These are phyloP conservation scores for Sarcomyxa edulis DNA, from an alignment of 768 basidiomycete species.

Conservation along the genomic window DNA sequence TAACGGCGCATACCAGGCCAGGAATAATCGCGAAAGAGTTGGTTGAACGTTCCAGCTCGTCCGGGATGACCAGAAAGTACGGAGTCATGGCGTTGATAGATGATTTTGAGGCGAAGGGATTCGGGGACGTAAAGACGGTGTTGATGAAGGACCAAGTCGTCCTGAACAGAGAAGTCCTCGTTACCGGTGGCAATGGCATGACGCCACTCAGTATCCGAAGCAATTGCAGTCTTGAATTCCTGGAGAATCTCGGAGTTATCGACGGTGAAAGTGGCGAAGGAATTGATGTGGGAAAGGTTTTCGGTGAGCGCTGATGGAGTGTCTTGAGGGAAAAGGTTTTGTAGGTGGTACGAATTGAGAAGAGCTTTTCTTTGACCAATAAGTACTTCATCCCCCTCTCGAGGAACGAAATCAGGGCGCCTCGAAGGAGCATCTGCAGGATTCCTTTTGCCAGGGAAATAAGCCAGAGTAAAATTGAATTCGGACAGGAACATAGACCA, in stretches of 20 bases:
- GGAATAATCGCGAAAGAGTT: slow-evolving; percentile 29
- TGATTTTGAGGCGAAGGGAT: slow-evolving; percentile 20
- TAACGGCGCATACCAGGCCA: slow-evolving; percentile 29
- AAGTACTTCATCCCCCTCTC: slow-evolving; percentile 20
- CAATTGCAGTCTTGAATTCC: slow-evolving; percentile 17
- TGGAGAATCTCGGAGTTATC: slow-evolving; percentile 21
- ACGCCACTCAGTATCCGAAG: slow-evolving; percentile 17
- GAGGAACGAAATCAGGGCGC: slow-evolving; percentile 22
- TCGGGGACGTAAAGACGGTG: slow-evolving; percentile 22
- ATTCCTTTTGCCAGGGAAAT: slow-evolving; percentile 21
- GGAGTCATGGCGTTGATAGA: slow-evolving; percentile 29
- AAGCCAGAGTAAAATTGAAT: slow-evolving; percentile 28
- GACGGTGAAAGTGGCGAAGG: slow-evolving; percentile 17
- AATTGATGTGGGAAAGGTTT: slow-evolving; percentile 24
- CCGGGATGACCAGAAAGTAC: slow-evolving; percentile 37
- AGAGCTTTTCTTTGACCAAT: slow-evolving; percentile 19
- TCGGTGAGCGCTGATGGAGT: slow-evolving; percentile 12
- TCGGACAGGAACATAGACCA: slow-evolving; percentile 40
- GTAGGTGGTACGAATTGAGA: slow-evolving; percentile 20
- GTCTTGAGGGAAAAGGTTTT: slow-evolving; percentile 17
- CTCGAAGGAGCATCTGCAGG: slow-evolving; percentile 25
- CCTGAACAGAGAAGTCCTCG: slow-evolving; percentile 13
- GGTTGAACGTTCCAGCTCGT: slow-evolving; percentile 21
- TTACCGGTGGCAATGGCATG: slow-evolving; percentile 14
- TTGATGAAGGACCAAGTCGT: slow-evolving; percentile 19